These are phyloP conservation scores for Alternaria triticina DNA, from an alignment of 2,329 filamentous ascomycete genomes.

Conservation along the genomic window DNA sequence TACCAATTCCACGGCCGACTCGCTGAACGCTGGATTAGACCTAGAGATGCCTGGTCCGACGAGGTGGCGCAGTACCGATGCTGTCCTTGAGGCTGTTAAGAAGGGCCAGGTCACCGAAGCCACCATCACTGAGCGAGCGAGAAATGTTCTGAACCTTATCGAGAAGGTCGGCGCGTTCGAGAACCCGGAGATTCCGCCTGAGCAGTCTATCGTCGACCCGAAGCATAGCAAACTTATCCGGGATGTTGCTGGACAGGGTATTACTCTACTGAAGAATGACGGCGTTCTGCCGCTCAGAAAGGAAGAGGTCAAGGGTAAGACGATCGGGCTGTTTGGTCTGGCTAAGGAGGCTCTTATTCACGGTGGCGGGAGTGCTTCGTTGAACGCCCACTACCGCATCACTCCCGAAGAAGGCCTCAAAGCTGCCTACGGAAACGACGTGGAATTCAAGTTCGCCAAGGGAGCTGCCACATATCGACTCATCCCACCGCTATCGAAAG, in stretches of 20 bases:
- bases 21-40: constrained; percentile 46
- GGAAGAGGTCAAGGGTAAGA: constrained; percentile 60
- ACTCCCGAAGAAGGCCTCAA: constrained; percentile 35
- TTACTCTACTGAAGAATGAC: constrained; percentile 77
- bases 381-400: constrained; percentile 36
- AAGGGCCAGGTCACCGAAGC: constrained; percentile 58
- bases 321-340: constrained; percentile 73
- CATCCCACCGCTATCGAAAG: constrained; percentile 34
- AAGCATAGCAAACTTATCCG: constrained; percentile 67
- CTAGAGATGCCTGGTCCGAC: constrained; percentile 53
- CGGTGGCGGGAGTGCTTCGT: constrained; percentile 42
- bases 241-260: constrained; percentile 68
- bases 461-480: constrained; percentile 45
- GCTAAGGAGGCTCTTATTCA: constrained; percentile 57
- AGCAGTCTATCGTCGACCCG: constrained; percentile 67
- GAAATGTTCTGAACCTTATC: constrained; percentile 65
- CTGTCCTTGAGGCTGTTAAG: constrained; percentile 56
- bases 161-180: constrained; percentile 68
- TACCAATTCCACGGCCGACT: constrained; percentile 44
- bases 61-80: constrained; percentile 73
- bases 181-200: constrained; percentile 63
- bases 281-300: constrained; percentile 69
- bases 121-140: constrained; percentile 39
- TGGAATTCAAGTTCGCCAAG: constrained; percentile 41
- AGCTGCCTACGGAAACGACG: constrained; percentile 33